Conservation (phyloP, 495 filamentous ascomycete species). For the Copromyces sp. region DNA sequence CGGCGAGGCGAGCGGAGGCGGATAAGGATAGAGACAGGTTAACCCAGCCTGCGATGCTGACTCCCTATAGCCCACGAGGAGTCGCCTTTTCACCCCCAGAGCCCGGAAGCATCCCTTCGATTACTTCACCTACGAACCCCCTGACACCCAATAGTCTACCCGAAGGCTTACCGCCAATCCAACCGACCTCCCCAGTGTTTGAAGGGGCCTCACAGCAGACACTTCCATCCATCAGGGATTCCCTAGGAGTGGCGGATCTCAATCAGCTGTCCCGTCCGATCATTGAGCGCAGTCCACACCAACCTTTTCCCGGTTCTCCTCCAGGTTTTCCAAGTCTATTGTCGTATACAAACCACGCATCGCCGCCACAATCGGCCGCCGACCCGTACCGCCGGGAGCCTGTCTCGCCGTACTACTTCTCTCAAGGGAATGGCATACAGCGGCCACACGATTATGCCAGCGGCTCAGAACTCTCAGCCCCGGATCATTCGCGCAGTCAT, state of each 20-base stretch:
- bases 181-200: slow-evolving; percentile 34
- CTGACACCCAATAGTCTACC: slow-evolving; percentile 20
- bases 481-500: slow-evolving; percentile 18
- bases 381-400: slow-evolving; percentile 17
- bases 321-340: slow-evolving; percentile 12
- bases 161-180: slow-evolving; percentile 41
- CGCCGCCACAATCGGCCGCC: slow-evolving; percentile 28
- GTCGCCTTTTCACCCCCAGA: slow-evolving; percentile 19
- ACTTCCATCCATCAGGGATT: slow-evolving; percentile 37
- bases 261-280: slow-evolving; percentile 48
- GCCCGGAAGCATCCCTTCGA: slow-evolving; percentile 16
- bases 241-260: slow-evolving; percentile 23
- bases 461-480: slow-evolving; percentile 20
- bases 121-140: slow-evolving; percentile 19
- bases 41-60: slow-evolving; percentile 7
- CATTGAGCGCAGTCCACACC: slow-evolving; percentile 19
- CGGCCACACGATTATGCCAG: slow-evolving; percentile 12
- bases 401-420: slow-evolving; percentile 14
- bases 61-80: slow-evolving; percentile 13
- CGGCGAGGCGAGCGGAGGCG: slow-evolving; percentile 8
- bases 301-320: slow-evolving; percentile 15
- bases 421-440: slow-evolving; percentile 9
- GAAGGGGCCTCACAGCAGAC: slow-evolving; percentile 28
- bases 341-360: slow-evolving; percentile 15
- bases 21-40: slow-evolving; percentile 11